A percentile compares a stretch with the other conserved stretches of the same genome.
Evolutionary conservation across 2,329 filamentous ascomycete species (phyloP).

Genomic region (Aspergillus eucalypticola): DNA sequence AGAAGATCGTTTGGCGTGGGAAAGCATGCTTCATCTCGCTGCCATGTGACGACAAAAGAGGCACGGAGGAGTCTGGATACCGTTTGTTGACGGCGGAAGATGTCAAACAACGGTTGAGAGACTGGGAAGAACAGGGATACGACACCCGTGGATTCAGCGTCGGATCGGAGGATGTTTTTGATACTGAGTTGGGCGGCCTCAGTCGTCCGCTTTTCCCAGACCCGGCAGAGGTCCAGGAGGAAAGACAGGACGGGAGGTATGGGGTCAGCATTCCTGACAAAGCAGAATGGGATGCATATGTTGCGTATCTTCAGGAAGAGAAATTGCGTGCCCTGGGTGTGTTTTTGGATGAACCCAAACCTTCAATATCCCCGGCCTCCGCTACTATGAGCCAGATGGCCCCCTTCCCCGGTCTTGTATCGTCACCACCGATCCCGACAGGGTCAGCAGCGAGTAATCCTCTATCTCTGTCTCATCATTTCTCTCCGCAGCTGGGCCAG

Average conservation of each 20-base stretch:
- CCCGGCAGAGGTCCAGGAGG: slow-evolving; percentile 37
- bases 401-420: slow-evolving; percentile 72
- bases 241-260: slow-evolving; percentile 35
- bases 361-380: slow-evolving; percentile 66
- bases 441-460: slow-evolving; percentile 75
- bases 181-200: slow-evolving; percentile 39
- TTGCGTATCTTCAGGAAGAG: slow-evolving; percentile 79
- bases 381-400: slow-evolving; percentile 68
- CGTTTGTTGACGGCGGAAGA: slow-evolving; percentile 43
- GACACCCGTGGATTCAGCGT: slow-evolving; percentile 45
- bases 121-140: slow-evolving; percentile 48
- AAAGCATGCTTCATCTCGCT: slow-evolving; percentile 72
- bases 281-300: slow-evolving; percentile 73
- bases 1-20: slow-evolving; percentile 72
- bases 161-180: slow-evolving; percentile 28
- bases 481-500: slow-evolving; percentile 62
- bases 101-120: slow-evolving; percentile 40
- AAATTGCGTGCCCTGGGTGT: slow-evolving; percentile 92
- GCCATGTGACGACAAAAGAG: slow-evolving; percentile 67
- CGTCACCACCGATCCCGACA: slow-evolving; percentile 80
- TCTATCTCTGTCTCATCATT: slow-evolving; percentile 60
- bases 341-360: slow-evolving; percentile 70
- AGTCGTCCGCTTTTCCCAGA: slow-evolving; percentile 49
- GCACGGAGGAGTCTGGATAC: slow-evolving; percentile 46
- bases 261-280: slow-evolving; percentile 47